Evolutionary conservation across 495 filamentous ascomycete genomes (phyloP).

Genomic region (Tuber brumale): DNA sequence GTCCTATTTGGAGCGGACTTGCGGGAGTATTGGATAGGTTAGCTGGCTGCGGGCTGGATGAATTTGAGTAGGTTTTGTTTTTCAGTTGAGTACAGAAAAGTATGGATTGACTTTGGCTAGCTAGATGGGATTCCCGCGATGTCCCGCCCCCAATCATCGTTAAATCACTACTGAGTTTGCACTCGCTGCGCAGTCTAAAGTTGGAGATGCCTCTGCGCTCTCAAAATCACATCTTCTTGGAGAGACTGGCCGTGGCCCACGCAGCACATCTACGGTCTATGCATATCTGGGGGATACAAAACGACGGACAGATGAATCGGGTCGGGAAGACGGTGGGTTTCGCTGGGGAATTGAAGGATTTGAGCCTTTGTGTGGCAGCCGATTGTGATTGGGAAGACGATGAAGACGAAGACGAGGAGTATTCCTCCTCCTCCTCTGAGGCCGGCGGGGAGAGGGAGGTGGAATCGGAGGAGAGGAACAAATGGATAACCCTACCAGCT

Average conservation of each 20-base stretch:
- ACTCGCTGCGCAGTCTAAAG: background rate
- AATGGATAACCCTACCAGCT: background rate
- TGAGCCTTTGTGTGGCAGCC: background rate
- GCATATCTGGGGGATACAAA: conserved; percentile 1
- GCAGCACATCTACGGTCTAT: background rate
- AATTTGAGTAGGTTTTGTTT: background rate
- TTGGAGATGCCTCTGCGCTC: background rate
- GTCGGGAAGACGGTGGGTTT: conserved; percentile 2
- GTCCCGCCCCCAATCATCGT: background rate
- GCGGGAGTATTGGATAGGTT: conserved; percentile 1
- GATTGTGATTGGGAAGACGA: conserved; percentile 5
- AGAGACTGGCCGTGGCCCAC: background rate
- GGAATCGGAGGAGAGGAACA: background rate
- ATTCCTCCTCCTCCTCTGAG: background rate
- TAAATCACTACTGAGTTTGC: background rate
- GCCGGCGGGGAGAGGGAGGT: background rate
- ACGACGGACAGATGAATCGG: background rate
- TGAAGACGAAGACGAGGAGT: background rate
- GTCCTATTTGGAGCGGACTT: background rate
- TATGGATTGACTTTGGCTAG: background rate
- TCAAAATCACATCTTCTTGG: background rate
- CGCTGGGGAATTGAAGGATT: background rate
- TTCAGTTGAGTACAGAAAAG: background rate
- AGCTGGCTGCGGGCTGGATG: background rate
- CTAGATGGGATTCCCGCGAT: conserved; percentile 5